Base-by-base conservation (phyloP, 441 rosid genomes). In the Pelargonium myrrhifolium region DNA sequence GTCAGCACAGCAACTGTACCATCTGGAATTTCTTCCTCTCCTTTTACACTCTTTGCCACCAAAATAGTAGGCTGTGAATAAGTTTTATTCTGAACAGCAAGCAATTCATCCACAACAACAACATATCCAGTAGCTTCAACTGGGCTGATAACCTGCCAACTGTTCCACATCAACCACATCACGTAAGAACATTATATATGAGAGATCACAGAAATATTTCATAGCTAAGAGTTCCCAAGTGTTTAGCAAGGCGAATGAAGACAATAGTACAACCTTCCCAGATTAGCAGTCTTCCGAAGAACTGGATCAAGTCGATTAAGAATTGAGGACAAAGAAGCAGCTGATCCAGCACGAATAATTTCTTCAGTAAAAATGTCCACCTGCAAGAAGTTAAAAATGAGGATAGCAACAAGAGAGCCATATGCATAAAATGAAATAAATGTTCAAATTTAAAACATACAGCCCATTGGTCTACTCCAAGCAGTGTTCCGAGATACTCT, bases 101-200 rank as follows among this genome's bases (percentile, higher is more conserved):
- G 89, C 77, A 95, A 78, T 78, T 92, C 93, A 72, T 92, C 89
- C 75, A 90, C 99, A 70, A 86, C 90, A 47, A 73, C 82, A 69
- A 95, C 92, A 76, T 84, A 87, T 75, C 99, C 99, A 37, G 82
- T 83, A 65, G 81, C 96, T 78, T 95, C 98, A 74, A 86, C 87
- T 6, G 99, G 96, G 73, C 99, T 91, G 67, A 92, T 94, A 72
- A 94, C 94, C 85, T 94, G 99, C 99, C 99, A 94, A 74, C 99
- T 94, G 91, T 78, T 68, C 72, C 75, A 79, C 69, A 67, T 78
- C 71, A 80, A 68, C 14, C 18, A 73, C 69, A 80, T 60, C 66
- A 72, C 73, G 53, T 72, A 47, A 76, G 72, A 78, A 70, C 64
- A 72, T 76, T 22, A 21, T 70, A 51, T 47, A 67, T 58, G 65